Base-by-base conservation (phyloP, 345 rosid genomes). In the Physaria fendleri region DNA sequence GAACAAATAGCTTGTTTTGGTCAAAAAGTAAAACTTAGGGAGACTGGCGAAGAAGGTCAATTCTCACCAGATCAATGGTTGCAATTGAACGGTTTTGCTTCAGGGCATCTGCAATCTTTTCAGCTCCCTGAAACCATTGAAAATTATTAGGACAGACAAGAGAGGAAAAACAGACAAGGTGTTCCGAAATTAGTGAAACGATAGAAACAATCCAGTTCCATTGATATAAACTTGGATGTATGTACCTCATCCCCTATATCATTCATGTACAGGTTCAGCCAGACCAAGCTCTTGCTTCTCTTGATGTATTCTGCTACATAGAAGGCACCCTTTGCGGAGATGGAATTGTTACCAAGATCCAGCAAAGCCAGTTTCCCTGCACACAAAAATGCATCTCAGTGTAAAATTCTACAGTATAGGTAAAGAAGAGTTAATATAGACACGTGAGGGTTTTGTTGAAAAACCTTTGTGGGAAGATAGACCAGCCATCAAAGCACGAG, bases 231-330 rank as follows among this genome's bases (percentile, higher is more conserved):
- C 3, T 54, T 54, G 49, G 43, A 59, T 40, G 22, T 10, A 15
- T 53, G n/a, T 80, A 92, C 96, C 96, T 85, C 93, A 74, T 88
- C 95, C 14, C 96, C 89, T 22, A 92, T 76, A 79, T 92, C 98
- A 74, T 92, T 88, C 98, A 92, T 92, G 80, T 92, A 88, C 62
- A 92, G 75, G 72, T 92, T 92, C 78, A 92, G 41, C 96, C 96
- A 92, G 30, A 88, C 84, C 82, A 92, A 77, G 77, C 79, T 80
- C 82, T 88, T 88, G 88, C 79, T 81, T 74, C 71, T 88, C 82
- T 81, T 92, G 62, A 86, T 52, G 76, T 88, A 92, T 67, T 84
- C 96, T 57, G 96, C 88, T 43, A 82, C 82, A 42, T 81, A 79
- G 62, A 76, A 80, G 44, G 98, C 90, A 54, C 98, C 98, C 73